Conservation (phyloP, 345 rosid species). For the Kandelia obovata region DNA sequence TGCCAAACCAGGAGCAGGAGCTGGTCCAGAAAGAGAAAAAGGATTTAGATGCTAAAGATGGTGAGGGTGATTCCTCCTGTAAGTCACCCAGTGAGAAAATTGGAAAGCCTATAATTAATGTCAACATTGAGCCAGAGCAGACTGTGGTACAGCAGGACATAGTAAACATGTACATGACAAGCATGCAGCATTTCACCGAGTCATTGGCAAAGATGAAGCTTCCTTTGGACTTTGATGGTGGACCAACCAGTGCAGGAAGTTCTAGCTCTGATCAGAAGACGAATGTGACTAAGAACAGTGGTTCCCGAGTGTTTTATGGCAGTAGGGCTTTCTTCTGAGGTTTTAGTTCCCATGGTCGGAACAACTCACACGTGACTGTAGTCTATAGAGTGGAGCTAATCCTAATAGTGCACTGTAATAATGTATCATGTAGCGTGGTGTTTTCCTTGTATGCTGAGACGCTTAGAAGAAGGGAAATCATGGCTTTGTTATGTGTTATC, state of each 20-base stretch:
- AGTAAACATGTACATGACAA: conserved; percentile 98
- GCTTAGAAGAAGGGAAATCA: conserved; percentile 44
- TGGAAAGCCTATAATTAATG: conserved; percentile 47
- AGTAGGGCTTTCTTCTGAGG: conserved; percentile 96
- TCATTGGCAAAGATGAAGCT: conserved; percentile 99
- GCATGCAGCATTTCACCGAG: conserved; percentile 99
- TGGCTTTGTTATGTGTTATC: conserved; percentile 46
- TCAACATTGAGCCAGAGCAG: conserved; percentile 69
- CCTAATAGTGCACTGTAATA: conserved; percentile 55
- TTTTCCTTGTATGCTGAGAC: conserved; percentile 54
- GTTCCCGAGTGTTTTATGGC: conserved; percentile 94
- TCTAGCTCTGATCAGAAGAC: conserved; percentile 81
- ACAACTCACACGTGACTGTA: conserved; percentile 67
- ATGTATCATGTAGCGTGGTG: conserved; percentile 54
- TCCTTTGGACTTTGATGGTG: conserved; percentile 74
- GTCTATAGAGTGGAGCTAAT: conserved; percentile 64
- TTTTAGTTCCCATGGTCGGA: conserved; percentile 21
- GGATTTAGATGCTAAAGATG: conserved; percentile 34
- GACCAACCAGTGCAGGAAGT: conserved; percentile 68
- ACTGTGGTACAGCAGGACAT: conserved; percentile 89
- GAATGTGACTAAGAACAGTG: conserved; percentile 53
- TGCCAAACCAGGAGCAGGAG: conserved; percentile 37
- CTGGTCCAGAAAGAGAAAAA: conserved; percentile 41
- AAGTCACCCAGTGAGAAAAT: conserved; percentile 37
- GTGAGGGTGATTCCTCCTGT: conserved; percentile 47